phyloP scores from a whole-genome alignment of 345 rosid genomes.

The Viola odorata region DNA sequence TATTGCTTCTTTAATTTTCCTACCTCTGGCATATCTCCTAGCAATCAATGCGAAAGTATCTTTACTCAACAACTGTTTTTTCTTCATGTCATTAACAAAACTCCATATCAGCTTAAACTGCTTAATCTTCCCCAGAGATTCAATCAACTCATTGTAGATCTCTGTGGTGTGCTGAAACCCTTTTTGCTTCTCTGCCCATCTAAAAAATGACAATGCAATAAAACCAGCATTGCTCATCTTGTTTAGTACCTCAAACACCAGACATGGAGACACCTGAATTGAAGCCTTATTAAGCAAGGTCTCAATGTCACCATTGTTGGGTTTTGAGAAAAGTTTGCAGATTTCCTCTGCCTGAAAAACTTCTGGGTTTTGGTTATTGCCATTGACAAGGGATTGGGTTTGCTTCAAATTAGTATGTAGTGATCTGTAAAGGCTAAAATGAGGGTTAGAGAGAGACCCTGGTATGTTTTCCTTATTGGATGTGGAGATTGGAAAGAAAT shows the following conservation, averaged over 20 bases:
- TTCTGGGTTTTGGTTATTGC: constrained; percentile 21
- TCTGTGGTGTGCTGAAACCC: constrained; percentile 50
- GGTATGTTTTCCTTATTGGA: background rate
- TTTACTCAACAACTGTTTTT: constrained; percentile 47
- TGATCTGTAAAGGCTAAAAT: constrained; percentile 13
- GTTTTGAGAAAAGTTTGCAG: constrained; percentile 40
- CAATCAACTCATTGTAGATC: constrained; percentile 68
- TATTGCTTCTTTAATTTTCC: constrained; percentile 67
- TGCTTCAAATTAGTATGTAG: constrained; percentile 19
- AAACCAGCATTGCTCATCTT: constrained; percentile 73
- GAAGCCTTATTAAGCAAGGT: constrained; percentile 40
- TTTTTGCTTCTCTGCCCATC: constrained; percentile 70
- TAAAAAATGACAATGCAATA: constrained; percentile 60
- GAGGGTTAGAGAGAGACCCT: constrained; percentile 15
- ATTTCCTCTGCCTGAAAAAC: constrained; percentile 29
- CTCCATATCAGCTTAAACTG: constrained; percentile 65
- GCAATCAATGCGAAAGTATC: constrained; percentile 70
- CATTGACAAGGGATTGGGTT: constrained; percentile 3
- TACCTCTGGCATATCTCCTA: constrained; percentile 66
- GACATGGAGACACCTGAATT: constrained; percentile 39
- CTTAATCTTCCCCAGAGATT: constrained; percentile 75
- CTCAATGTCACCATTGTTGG: constrained; percentile 23
- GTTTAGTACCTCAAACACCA: constrained; percentile 54
- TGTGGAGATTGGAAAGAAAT: constrained; percentile 12
- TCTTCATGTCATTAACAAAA: constrained; percentile 63